Evolutionary conservation across 1,284 basidiomycete genomes (phyloP).

Genomic region (Entoloma clypeatum): DNA sequence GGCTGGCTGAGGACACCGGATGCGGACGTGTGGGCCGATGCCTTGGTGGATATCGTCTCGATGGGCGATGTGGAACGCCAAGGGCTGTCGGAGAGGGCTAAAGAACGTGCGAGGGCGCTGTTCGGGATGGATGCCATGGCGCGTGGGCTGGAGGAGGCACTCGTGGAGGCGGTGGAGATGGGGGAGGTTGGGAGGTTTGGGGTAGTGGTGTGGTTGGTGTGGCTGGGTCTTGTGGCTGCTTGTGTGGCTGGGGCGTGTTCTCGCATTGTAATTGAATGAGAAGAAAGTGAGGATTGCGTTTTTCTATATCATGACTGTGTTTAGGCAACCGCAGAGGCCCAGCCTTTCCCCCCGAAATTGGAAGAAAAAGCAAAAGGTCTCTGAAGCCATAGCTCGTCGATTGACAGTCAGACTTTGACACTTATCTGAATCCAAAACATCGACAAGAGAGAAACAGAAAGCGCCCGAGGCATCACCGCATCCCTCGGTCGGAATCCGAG

Average conservation of each 20-base stretch:
- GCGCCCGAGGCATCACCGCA: no score
- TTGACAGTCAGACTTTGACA: no score
- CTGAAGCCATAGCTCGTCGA: no score
- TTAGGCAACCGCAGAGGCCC: no score
- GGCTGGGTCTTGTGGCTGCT: slow-evolving; percentile 32
- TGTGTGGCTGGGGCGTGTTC: slow-evolving; percentile 20
- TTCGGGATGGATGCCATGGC: slow-evolving; percentile 72
- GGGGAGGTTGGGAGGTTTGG: slow-evolving; percentile 31
- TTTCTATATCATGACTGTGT: no score
- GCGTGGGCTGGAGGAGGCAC: slow-evolving; percentile 48
- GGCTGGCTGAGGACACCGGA: slow-evolving; percentile 72
- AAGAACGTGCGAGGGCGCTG: slow-evolving; percentile 47
- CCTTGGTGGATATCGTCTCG: slow-evolving; percentile 57
- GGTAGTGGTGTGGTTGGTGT: slow-evolving; percentile 26
- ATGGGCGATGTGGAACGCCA: slow-evolving; percentile 45
- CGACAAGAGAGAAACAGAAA: no score
- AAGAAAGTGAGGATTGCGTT: no score
- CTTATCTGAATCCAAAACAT: no score
- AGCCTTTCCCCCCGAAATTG: no score
- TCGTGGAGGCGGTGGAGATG: slow-evolving; percentile 50
- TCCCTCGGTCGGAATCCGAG: no score
- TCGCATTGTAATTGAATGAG: no score
- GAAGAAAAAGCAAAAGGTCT: no score
- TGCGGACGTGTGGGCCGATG: slow-evolving; percentile 64
- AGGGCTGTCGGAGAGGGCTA: slow-evolving; percentile 52